Base-by-base conservation (phyloP, 2,329 filamentous ascomycete genomes). In the Arthrobotrys musiformis region DNA sequence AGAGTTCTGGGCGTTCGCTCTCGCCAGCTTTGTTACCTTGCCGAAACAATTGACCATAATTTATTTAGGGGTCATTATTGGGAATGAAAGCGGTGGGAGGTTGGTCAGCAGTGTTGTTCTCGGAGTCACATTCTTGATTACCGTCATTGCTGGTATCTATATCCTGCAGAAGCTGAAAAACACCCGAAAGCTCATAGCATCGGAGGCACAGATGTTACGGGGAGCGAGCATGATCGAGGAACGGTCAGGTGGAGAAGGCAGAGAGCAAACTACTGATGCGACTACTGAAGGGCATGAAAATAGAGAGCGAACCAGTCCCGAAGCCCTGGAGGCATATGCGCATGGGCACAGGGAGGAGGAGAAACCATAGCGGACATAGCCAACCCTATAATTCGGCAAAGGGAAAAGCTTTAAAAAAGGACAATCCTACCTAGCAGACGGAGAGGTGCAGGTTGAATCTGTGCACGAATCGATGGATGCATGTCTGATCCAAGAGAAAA, bases 31-130 rank as follows among this genome's bases (percentile, higher is more conserved):
- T 78, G 67, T 85, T 42, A 84, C 84, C 4, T 81, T 85, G 1
- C 84, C 84, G 2, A 85, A 85, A 78, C 84, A 85, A 75, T 82
- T 85, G 69, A 82, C 85, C 40, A 81, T 85, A 58, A 84, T 85
- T 28, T 85, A 85, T 70, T 79, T 85, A 3, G 84, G 84, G 28
- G 83, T 84, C 4, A 81, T 85, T 7, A 80, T 82, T 50, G 82
- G 84, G 78, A 82, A 81, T 60, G 62, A 68, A 6, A 22, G 46
- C 11, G 66, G 66, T 8, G 66, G 73, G 8, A 61, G 35, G n/a
- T n/a, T 52, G 22, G 66, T 77, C 6, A 77, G 66, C 42, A 67
- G 70, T 61, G 79, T 83, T 30, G 81, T 85, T 1, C 81, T 85
- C 15, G 82, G 78, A 24, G 75, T 83, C 22, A 83, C 83, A 0